Conservation (phyloP, 2,329 filamentous ascomycete species). For the Fusarium coicis region DNA sequence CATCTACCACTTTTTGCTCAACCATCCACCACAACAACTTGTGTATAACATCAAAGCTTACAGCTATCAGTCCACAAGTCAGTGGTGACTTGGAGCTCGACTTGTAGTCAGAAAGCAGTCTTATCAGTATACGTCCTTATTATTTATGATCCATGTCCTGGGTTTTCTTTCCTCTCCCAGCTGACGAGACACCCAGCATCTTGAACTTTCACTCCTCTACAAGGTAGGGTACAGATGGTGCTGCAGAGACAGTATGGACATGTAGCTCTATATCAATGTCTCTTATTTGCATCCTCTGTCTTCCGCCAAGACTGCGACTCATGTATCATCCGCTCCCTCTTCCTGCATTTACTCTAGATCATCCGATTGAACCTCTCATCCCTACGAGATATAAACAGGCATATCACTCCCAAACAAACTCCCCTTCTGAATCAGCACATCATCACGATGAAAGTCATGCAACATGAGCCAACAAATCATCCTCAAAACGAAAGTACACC, state of each 20-base stretch:
- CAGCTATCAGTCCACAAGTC: not conserved
- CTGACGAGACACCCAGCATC: not conserved
- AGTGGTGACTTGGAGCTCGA: rapidly evolving
- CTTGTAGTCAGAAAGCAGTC: not conserved
- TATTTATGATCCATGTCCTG: too few species aligned
- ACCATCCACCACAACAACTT: not conserved
- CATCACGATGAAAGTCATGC: constrained; percentile 3
- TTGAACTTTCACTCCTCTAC: not conserved
- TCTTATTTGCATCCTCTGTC: not conserved
- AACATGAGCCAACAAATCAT: constrained; percentile 21
- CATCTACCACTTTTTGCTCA: not conserved
- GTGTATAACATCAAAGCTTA: not conserved
- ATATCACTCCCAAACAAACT: not conserved
- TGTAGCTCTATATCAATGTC: not conserved
- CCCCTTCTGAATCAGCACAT: constrained; percentile 16
- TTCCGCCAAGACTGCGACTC: not conserved
- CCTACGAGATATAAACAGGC: constrained; percentile 12
- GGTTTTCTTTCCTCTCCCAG: too few species aligned
- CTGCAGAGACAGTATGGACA: not conserved
- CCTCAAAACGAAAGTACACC: constrained; percentile 10
- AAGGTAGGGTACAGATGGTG: not conserved
- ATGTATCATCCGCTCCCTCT: rapidly evolving
- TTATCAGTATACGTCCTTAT: not conserved
- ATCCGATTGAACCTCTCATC: rapidly evolving
- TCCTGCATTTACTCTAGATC: not conserved